Conservation (phyloP, 2,329 filamentous ascomycete genomes). For the Pyricularia pennisetigena region DNA sequence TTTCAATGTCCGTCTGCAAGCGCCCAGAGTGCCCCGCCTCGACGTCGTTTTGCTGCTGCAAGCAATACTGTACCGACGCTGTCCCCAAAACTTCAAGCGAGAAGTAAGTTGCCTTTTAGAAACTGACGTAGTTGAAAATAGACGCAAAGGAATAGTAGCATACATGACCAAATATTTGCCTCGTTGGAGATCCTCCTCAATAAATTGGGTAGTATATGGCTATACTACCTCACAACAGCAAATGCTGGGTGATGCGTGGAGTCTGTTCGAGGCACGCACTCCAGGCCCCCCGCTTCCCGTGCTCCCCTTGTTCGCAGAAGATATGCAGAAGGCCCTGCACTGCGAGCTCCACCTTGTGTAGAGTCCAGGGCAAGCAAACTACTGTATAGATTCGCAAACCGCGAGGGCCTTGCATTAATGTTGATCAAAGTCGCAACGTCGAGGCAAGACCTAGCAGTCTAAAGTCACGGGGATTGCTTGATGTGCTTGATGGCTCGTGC, state of each 20-base stretch:
- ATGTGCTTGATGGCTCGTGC: background rate
- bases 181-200: background rate
- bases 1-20: background rate
- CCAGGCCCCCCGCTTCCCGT: background rate
- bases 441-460: background rate
- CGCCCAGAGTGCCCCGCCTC: background rate
- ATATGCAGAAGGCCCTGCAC: background rate
- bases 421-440: background rate
- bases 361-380: background rate
- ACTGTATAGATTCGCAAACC: background rate
- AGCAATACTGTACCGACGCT: background rate
- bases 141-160: background rate
- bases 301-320: background rate
- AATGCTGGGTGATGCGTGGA: background rate
- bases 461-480: background rate
- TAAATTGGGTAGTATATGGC: background rate
- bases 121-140: background rate
- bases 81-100: background rate
- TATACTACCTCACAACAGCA: background rate
- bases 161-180: background rate
- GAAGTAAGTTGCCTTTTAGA: background rate
- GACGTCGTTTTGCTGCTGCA: background rate
- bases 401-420: background rate
- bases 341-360: background rate
- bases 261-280: background rate